Conservation (phyloP, 108 stramenopile genomes). For the Schizochytrium sp. region DNA sequence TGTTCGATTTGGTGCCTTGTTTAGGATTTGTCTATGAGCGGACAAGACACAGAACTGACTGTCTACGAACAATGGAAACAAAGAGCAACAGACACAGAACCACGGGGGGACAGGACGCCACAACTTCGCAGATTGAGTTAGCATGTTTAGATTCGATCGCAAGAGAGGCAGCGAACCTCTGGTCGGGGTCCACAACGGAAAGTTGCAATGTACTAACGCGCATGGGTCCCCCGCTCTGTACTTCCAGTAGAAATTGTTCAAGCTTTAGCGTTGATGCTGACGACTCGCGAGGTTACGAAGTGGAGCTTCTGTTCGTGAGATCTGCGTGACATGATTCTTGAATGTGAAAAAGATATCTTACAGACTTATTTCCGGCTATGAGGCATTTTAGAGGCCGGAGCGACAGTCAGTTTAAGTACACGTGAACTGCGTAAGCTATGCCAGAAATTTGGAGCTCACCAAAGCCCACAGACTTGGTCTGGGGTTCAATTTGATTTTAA, state of each 20-base stretch:
- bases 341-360: background rate
- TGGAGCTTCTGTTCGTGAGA: background rate
- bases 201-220: background rate
- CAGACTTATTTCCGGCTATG: background rate
- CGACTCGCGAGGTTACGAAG: background rate
- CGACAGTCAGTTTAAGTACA: background rate
- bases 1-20: no score
- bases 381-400: background rate
- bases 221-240: background rate
- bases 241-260: background rate
- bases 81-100: no score
- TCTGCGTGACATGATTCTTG: background rate
- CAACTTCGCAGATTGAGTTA: no score
- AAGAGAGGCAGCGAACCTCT: no score
- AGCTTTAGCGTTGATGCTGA: background rate
- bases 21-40: no score
- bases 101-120: no score
- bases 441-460: background rate
- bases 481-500: background rate
- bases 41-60: no score
- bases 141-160: no score
- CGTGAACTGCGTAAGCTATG: background rate
- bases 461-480: background rate
- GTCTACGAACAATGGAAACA: no score
- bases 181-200: no score